Evolutionary conservation across 2,329 filamentous ascomycete species (phyloP).

Genomic region (Fusarium agapanthi): DNA sequence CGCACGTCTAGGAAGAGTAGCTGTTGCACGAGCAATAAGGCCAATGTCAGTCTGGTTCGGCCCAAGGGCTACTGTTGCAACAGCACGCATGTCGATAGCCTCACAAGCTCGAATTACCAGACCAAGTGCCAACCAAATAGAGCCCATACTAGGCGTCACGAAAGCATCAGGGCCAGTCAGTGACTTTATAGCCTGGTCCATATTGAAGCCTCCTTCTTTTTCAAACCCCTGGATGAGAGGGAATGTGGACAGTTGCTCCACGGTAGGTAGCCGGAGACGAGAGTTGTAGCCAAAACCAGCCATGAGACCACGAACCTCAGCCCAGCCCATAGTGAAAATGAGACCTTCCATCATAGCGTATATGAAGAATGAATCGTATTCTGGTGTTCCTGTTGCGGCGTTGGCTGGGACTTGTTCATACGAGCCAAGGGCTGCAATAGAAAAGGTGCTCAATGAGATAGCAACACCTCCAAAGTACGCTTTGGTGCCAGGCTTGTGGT

Average conservation of each 20-base stretch:
- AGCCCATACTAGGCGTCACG: background rate
- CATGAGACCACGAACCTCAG: background rate
- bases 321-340: background rate
- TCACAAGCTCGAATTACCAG: background rate
- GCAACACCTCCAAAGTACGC: background rate
- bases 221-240: background rate
- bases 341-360: background rate
- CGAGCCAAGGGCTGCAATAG: background rate
- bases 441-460: background rate
- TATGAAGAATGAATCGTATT: fast-evolving
- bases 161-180: background rate
- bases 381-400: fast-evolving
- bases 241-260: background rate
- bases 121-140: background rate
- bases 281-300: background rate
- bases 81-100: background rate
- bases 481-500: background rate
- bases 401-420: background rate
- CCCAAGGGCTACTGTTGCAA: fast-evolving
- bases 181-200: fast-evolving
- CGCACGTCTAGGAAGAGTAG: background rate
- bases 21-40: fast-evolving
- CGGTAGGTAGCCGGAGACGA: background rate
- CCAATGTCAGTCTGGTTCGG: background rate
- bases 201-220: fast-evolving